phyloP scores from a whole-genome alignment of 176 grass and related monocot species.

The Calamus simplicifolius region DNA sequence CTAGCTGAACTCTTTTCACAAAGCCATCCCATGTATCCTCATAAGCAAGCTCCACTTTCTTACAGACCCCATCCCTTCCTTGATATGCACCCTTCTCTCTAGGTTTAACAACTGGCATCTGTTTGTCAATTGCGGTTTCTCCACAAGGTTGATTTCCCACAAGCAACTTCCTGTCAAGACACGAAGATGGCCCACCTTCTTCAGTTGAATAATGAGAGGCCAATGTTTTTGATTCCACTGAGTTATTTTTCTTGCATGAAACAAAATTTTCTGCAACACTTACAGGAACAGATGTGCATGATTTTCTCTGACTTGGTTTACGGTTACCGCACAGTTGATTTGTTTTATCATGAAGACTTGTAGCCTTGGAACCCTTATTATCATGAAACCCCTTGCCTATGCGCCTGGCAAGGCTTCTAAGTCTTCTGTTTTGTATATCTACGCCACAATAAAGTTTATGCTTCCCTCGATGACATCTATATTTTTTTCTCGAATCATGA shows the following conservation, averaged over 20 bases:
- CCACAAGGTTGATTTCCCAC: conserved; percentile 4
- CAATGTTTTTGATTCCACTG: conserved; percentile 9
- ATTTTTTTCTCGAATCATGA: conserved; percentile 17
- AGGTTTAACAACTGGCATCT: conserved; percentile 3
- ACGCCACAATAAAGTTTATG: not conserved
- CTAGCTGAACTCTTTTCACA: not conserved
- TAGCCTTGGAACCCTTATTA: conserved; percentile 21
- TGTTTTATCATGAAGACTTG: conserved; percentile 7
- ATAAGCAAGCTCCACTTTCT: not conserved
- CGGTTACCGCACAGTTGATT: conserved; percentile 17
- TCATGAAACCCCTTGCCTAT: conserved; percentile 34
- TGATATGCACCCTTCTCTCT: conserved; percentile 21
- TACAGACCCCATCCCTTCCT: conserved; percentile 1
- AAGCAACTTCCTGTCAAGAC: conserved; percentile 15
- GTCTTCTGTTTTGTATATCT: conserved; percentile 26
- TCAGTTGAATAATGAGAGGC: conserved; percentile 12
- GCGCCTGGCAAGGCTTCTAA: conserved; percentile 31
- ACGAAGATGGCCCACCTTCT: not conserved
- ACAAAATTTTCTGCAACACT: too few species aligned
- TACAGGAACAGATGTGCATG: conserved; percentile 13
- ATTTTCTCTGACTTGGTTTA: conserved; percentile 8
- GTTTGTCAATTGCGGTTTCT: conserved; percentile 13
- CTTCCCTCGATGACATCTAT: not conserved
- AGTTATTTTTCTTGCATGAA: too few species aligned
- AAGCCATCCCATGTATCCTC: not conserved